Evolutionary conservation across 805 yeast genomes (phyloP), one percentile per base, ranked within the genome.

Genomic region (Spencermartinsiella europaea): DNA sequence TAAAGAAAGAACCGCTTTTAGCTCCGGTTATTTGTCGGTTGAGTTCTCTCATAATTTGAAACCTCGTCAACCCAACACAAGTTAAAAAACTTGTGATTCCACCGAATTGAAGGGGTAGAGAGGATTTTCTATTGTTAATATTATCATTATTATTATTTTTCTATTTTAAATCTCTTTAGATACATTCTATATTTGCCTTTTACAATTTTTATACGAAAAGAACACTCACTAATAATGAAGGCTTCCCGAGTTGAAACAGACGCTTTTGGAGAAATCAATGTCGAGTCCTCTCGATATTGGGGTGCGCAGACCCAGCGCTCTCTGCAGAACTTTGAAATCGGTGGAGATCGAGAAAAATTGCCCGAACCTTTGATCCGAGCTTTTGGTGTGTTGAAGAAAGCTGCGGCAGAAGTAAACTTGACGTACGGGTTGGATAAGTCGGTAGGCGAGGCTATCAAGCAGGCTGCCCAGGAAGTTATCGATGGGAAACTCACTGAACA

Each of bases 301-400:
- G 99, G 99, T 51, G 98, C 98, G 38, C 99, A 93, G 72, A 93
- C 99, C 52, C 74, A 71, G 62, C 81, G 98, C 71, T 90, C 98
- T 17, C 76, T 80, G 57, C 83, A 81, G 70, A 93, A 93, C 77
- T 93, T 93, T 77, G 85, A 89, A 70, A 93, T 93, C 61, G 99
- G 99, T 55, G 97, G 97, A 49, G 75, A 77, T 15, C 80, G 89
- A 57, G 98, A 93, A 65, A 76, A 78, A 52, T 83, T 91, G 83
- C 98, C 98, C 45, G 81, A 80, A 58, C 96, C 98, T 22, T 77
- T 93, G 47, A 82, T 93, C 57, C 78, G 76, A 57, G 95, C 99
- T 1, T 93, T 91, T 63, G 99, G 99, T 70, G 67, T 91, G 42
- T 76, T 93, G 69, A 91, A 91, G 77, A 86, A 88, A 69, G 89